These are phyloP conservation scores for Metarhizium album DNA, from an alignment of 2,329 filamentous ascomycete genomes.

Conservation along the genomic window DNA sequence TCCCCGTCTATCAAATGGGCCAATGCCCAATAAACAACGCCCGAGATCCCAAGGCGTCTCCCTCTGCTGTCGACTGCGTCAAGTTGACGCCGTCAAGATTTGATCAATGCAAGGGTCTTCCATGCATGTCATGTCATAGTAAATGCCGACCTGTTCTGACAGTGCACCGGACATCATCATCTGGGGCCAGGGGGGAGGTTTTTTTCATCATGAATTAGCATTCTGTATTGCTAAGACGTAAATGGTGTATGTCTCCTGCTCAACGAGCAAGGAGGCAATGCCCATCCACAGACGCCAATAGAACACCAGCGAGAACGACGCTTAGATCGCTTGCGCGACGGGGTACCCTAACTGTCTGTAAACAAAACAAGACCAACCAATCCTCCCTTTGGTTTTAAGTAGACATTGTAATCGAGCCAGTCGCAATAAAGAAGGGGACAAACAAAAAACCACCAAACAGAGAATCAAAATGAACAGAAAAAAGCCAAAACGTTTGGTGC, in stretches of 20 bases:
- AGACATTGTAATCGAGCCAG: constrained; percentile 7
- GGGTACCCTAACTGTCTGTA: constrained; percentile 4
- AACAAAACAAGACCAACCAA: neutral
- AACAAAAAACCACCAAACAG: constrained; percentile 10
- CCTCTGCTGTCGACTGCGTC: neutral
- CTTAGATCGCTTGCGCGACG: constrained; percentile 4
- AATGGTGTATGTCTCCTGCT: neutral
- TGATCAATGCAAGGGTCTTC: neutral
- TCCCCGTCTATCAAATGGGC: neutral
- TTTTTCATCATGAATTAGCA: constrained; percentile 4
- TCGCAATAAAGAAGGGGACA: constrained; percentile 9
- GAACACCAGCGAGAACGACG: constrained; percentile 3
- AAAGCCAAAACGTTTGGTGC: constrained; percentile 21
- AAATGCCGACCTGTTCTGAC: neutral
- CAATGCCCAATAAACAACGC: neutral
- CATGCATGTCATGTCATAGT: neutral
- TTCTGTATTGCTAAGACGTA: constrained; percentile 1
- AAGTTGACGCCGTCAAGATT: neutral
- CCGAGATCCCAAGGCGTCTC: neutral
- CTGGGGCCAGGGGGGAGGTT: neutral
- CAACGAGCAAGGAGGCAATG: neutral
- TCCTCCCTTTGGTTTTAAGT: constrained; percentile 1
- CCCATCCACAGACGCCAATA: constrained; percentile 2
- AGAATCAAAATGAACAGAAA: constrained; percentile 8
- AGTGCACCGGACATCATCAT: neutral